These are phyloP conservation scores for Lathyrus aphaca DNA, from an alignment of 306 rosid species.

Conservation along the genomic window DNA sequence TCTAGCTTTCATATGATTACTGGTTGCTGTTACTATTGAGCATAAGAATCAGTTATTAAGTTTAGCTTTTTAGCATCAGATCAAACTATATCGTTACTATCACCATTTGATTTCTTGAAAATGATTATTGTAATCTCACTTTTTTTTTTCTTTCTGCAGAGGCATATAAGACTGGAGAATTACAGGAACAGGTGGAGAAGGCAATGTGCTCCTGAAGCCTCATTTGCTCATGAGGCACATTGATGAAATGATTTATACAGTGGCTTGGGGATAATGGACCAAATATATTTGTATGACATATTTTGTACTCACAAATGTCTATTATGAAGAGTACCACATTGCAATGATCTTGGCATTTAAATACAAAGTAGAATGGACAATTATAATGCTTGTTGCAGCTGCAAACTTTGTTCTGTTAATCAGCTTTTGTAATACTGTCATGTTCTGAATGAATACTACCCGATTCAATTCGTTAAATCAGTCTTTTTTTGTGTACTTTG, in stretches of 20 bases:
- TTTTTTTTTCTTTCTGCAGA: conserved; percentile 56
- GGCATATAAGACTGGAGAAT: conserved; percentile 80
- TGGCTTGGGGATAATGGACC: conserved; percentile 27
- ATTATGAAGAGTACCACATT: conserved; percentile 9
- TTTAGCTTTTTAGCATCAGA: neutral
- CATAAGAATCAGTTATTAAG: conserved; percentile 15
- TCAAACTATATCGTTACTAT: neutral
- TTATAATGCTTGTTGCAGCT: conserved; percentile 13
- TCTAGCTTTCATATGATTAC: too few species aligned
- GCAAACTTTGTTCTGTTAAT: conserved; percentile 14
- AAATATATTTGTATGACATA: conserved; percentile 32
- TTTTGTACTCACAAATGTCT: conserved; percentile 21
- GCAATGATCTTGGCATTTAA: conserved; percentile 21
- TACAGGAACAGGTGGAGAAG: conserved; percentile 88
- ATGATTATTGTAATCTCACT: neutral
- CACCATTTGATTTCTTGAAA: conserved; percentile 2
- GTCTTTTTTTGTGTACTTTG: neutral
- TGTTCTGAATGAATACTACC: neutral
- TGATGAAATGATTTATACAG: neutral
- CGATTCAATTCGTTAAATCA: neutral
- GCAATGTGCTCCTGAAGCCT: conserved; percentile 74
- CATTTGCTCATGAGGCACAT: neutral
- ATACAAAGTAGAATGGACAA: conserved; percentile 29
- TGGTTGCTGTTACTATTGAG: neutral
- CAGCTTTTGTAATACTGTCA: neutral